Base-by-base conservation (phyloP, 2,329 filamentous ascomycete species). In the Aspergillus nomiae region DNA sequence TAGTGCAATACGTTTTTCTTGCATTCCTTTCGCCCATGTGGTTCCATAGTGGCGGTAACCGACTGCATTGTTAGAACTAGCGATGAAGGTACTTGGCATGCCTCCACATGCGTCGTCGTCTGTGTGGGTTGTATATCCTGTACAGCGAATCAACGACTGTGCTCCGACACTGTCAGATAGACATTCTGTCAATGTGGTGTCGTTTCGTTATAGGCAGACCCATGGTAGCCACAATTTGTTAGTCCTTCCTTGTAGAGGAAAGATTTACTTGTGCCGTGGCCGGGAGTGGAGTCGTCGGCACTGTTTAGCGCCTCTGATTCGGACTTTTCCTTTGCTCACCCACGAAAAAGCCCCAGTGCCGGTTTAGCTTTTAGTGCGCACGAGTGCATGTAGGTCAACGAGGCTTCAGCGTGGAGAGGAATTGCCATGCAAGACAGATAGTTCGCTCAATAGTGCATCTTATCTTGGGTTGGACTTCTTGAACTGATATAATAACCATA, bases 211-310 rank as follows among this genome's bases (percentile, higher is more conserved):
- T 45, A 30, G 55, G 41, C 11, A 58, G 61, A 43, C 46, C 67
- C 63, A 64, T 64, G 63, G 63, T 58, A 60, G 53, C 32, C 41
- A 28, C 54, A 38, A 21, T 61, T 59, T 66, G 64, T 38, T 65
- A 61, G 43, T 61, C 62, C 34, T 63, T 68, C 30, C 61, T 30
- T n/a, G 50, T 11, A 32, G 21, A 34, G 51, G n/a, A 24, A 24
- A 36, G 51, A n/a, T 21, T 21, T 54, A 10, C 51, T 54, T 30
- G 30, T 54, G 30, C 30, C 30, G 28, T 2, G 48, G 19, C 28
- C 26, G 6, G 41, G 34, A 32, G 30, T 36, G 57, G 38, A 46
- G 55, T 21, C 56, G 34, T 58, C 56, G 24, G 26, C 41, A 38
- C 19, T 46, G 36, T 21, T 41, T 43, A 58, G 30, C 28, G 56